These are phyloP conservation scores for Trichoderma sp. DNA, from an alignment of 2,329 filamentous ascomycete species.

Conservation along the genomic window DNA sequence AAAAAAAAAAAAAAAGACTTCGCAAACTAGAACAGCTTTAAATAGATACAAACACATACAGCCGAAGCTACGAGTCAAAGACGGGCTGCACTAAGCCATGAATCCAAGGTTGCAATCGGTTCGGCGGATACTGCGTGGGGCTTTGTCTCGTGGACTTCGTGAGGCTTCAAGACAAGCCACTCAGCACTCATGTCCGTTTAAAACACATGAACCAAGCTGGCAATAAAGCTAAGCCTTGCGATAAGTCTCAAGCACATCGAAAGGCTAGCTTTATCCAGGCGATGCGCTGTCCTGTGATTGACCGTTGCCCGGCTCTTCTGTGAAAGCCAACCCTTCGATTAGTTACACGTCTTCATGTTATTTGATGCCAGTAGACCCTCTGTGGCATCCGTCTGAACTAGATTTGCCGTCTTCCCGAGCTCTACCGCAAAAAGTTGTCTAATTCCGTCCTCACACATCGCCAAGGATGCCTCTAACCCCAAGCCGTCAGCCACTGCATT, in stretches of 20 bases:
- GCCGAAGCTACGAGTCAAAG: background rate
- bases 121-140: background rate
- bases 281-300: background rate
- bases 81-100: background rate
- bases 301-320: background rate
- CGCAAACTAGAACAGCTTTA: background rate
- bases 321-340: background rate
- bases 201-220: background rate
- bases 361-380: background rate
- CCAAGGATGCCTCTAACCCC: background rate
- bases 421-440: background rate
- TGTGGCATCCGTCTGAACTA: background rate
- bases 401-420: background rate
- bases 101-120: background rate
- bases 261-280: background rate
- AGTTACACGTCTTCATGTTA: background rate
- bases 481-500: background rate
- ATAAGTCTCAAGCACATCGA: background rate
- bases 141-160: background rate
- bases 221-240: background rate
- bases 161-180: too few relatives aligned
- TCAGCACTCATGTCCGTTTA: background rate
- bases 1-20: background rate
- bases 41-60: background rate
- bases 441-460: background rate